Evolutionary conservation across 2,329 filamentous ascomycete genomes (phyloP), one percentile per base, ranked within the genome.

Genomic region (Coniochaeta sp.): DNA sequence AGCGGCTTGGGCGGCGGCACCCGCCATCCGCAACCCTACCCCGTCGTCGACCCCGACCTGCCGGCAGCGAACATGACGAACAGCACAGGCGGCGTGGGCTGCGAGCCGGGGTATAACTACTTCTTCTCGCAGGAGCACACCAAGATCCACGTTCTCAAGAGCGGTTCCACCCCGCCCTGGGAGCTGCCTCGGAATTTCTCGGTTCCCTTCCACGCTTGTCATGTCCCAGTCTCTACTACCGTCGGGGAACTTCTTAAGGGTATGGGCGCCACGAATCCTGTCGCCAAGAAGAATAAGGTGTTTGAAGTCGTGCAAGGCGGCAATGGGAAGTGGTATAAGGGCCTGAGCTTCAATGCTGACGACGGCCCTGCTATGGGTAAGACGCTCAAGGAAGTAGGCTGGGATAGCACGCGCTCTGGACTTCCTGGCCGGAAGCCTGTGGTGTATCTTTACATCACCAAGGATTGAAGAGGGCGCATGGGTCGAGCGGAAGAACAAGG

Each of bases 61-160:
- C 77, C 79, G 0, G 77, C 78, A 0, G 70, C 75, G 26, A 76
- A 80, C 56, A 68, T 85, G 67, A 72, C 71, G 46, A 82, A 84
- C 65, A 72, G 75, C 0, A 78, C 77, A 0, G 78, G 81, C 42
- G 79, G 79, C 20, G 70, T 76, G 1, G 79, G 81, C 35, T 77
- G 77, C 54, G 81, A 84, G 58, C 79, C 78, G 0, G 82, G 81
- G 2, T 85, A 83, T 68, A 81, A 82, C 66, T 82, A 83, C 65
- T 76, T 83, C 60, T 85, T 83, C 65, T 74, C 79, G 0, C 59
- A 67, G 0, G 71, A 78, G 55, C 78, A 84, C 62, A 80, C 78
- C 27, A 83, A 80, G 56, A 68, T 84, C 6, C 79, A 84, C 57
- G 70, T 85, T 3, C 73, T 86, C 63, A 75, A 75, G 56, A 72